A percentile compares a stretch with the other conserved stretches of the same genome.
Conservation (phyloP, 495 filamentous ascomycete genomes). For the Bombardia bombarda region DNA sequence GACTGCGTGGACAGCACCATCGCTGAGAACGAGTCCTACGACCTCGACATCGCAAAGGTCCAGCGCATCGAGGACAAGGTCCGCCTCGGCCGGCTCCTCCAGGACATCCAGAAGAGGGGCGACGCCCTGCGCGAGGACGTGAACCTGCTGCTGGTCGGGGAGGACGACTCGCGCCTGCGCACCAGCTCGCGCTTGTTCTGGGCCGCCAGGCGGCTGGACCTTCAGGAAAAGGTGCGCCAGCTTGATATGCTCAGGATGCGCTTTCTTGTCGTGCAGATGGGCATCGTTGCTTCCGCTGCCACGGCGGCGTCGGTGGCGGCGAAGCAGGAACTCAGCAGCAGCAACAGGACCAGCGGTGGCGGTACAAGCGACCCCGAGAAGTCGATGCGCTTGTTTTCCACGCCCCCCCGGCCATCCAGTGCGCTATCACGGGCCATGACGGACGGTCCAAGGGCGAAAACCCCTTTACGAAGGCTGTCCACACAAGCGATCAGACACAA, state of each 20-base stretch:
- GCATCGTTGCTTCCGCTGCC: conserved; percentile 38
- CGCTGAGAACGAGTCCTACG: conserved; percentile 46
- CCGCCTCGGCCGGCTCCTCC: conserved; percentile 39
- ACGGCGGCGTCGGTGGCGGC: conserved; percentile 22
- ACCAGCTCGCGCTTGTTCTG: conserved; percentile 39
- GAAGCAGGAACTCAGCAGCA: conserved; percentile 19
- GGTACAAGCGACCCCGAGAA: conserved; percentile 31
- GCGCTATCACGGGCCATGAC: conserved; percentile 23
- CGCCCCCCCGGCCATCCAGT: conserved; percentile 3
- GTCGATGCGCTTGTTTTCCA: not conserved
- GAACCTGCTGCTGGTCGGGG: conserved; percentile 36
- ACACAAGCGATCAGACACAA: conserved; percentile 37
- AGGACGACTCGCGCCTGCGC: conserved; percentile 33
- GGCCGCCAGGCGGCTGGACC: conserved; percentile 32
- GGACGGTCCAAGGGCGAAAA: conserved; percentile 32
- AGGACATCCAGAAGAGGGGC: conserved; percentile 49
- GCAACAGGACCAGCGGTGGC: conserved; percentile 1
- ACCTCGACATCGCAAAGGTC: conserved; percentile 42
- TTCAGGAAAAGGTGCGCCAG: conserved; percentile 46
- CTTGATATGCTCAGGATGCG: conserved; percentile 55
- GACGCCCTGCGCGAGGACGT: conserved; percentile 44
- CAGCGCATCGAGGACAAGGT: conserved; percentile 44
- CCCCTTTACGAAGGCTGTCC: conserved; percentile 33
- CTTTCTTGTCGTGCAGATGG: conserved; percentile 47
- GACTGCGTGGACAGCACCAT: conserved; percentile 42